Evolutionary conservation across 2,329 filamentous ascomycete genomes (phyloP).

Genomic region (Thelonectria rubi): DNA sequence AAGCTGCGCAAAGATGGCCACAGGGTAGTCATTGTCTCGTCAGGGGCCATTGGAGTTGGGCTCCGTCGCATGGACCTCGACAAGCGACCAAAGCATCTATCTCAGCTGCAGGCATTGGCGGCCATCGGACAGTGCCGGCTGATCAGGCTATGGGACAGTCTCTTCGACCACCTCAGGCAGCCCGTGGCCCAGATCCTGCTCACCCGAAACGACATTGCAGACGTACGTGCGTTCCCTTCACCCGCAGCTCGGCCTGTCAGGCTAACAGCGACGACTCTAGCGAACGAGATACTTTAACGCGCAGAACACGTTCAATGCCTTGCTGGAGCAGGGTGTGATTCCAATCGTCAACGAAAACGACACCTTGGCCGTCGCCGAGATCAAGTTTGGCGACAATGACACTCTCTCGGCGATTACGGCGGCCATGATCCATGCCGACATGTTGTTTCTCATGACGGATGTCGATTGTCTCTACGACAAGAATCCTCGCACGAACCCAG

Average conservation of each 20-base stretch:
- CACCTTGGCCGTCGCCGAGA: conserved; percentile 94
- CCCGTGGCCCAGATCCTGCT: conserved; percentile 94
- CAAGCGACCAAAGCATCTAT: conserved; percentile 87
- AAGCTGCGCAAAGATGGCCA: conserved; percentile 90
- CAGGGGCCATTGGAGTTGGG: conserved; percentile 94
- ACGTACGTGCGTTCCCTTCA: conserved; percentile 62
- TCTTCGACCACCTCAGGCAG: conserved; percentile 88
- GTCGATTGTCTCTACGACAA: conserved; percentile 98
- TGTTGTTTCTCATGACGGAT: conserved; percentile 98
- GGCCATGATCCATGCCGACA: conserved; percentile 96
- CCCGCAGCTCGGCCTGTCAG: not conserved
- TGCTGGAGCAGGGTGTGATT: conserved; percentile 94
- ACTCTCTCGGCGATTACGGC: conserved; percentile 96
- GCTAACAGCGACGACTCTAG: conserved; percentile 51
- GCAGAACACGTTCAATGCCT: conserved; percentile 90
- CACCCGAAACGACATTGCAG: conserved; percentile 94
- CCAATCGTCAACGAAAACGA: conserved; percentile 99
- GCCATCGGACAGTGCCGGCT: conserved; percentile 96
- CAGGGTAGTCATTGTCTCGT: conserved; percentile 94
- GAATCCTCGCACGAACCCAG: conserved; percentile 85
- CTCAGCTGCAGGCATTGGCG: conserved; percentile 88
- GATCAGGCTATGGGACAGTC: conserved; percentile 93
- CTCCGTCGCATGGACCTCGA: conserved; percentile 89
- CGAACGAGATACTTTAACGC: conserved; percentile 95
- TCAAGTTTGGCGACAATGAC: conserved; percentile 99